Evolutionary conservation across 768 basidiomycete species (phyloP).

Genomic region (Boletus edulis): DNA sequence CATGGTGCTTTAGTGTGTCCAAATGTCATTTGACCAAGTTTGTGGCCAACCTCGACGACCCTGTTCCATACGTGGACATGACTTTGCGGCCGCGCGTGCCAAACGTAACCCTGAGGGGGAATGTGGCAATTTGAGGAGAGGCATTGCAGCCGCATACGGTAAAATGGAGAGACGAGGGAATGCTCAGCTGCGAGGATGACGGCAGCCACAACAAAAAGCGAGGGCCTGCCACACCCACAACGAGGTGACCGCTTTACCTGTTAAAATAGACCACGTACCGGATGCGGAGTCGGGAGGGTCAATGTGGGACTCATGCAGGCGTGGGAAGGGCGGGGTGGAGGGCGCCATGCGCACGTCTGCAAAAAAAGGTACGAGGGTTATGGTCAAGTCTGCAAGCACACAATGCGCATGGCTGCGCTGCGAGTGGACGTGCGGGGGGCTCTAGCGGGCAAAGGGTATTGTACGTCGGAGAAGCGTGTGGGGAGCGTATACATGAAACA

Average conservation of each 20-base stretch:
- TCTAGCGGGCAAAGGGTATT: slow-evolving; percentile 19
- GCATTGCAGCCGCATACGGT: slow-evolving; percentile 6
- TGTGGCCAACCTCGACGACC: slow-evolving; percentile 3
- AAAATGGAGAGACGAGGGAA: slow-evolving; percentile 9
- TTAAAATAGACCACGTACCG: slow-evolving; percentile 4
- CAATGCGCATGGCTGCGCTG: not conserved
- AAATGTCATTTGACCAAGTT: slow-evolving; percentile 5
- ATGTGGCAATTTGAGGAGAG: not conserved
- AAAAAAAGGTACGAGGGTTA: not conserved
- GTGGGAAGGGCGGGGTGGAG: not conserved
- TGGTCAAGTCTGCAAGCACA: slow-evolving; percentile 4
- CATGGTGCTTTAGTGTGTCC: not conserved
- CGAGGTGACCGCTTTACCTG: not conserved
- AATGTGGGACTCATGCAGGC: not conserved
- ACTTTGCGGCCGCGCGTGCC: slow-evolving; percentile 15
- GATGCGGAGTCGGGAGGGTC: not conserved
- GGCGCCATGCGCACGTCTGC: not conserved
- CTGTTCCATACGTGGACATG: slow-evolving; percentile 11
- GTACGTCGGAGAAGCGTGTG: slow-evolving; percentile 16
- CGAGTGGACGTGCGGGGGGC: not conserved
- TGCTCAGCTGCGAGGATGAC: slow-evolving; percentile 7
- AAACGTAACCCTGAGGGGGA: slow-evolving; percentile 1
- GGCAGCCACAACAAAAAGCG: slow-evolving; percentile 11
- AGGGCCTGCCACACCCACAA: slow-evolving; percentile 15
- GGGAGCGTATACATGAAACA: slow-evolving; percentile 27